Conservation (phyloP, 2,329 filamentous ascomycete genomes). For the Pleomassaria siparia region DNA sequence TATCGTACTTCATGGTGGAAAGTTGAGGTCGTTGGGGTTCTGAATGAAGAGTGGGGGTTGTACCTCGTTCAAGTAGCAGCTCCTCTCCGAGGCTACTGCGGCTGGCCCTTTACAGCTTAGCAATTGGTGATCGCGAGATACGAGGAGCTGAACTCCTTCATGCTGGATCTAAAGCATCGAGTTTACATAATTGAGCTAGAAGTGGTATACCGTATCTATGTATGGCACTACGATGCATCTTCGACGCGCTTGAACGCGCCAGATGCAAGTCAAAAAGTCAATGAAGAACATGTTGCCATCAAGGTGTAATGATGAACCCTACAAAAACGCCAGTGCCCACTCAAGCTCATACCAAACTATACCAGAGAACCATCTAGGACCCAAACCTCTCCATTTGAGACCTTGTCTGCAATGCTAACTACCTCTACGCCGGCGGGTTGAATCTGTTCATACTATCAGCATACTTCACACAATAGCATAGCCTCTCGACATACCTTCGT, state of each 20-base stretch:
- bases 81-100: background rate
- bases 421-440: conserved; percentile 82
- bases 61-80: background rate
- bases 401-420: conserved; percentile 69
- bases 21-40: background rate
- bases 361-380: conserved; percentile 64
- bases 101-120: conserved; percentile 7
- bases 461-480: background rate
- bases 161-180: background rate
- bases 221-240: background rate
- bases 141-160: conserved; percentile 4
- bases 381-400: conserved; percentile 90
- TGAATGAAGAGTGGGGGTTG: conserved; percentile 5
- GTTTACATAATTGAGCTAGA: background rate
- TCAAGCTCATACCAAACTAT: conserved; percentile 9
- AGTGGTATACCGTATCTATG: conserved; percentile 5
- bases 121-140: conserved; percentile 1
- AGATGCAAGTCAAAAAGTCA: background rate
- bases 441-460: conserved; percentile 52
- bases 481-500: conserved; percentile 58
- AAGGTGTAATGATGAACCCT: background rate
- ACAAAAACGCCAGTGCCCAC: conserved; percentile 5
- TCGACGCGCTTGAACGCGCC: background rate
- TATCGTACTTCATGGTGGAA: conserved; percentile 29
- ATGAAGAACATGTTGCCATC: background rate